Percentiles rank a stretch among this genome's conserved stretches.
Conservation (phyloP, 192 early-diverging fungal genomes). For the Haplosporangium gracile region DNA sequence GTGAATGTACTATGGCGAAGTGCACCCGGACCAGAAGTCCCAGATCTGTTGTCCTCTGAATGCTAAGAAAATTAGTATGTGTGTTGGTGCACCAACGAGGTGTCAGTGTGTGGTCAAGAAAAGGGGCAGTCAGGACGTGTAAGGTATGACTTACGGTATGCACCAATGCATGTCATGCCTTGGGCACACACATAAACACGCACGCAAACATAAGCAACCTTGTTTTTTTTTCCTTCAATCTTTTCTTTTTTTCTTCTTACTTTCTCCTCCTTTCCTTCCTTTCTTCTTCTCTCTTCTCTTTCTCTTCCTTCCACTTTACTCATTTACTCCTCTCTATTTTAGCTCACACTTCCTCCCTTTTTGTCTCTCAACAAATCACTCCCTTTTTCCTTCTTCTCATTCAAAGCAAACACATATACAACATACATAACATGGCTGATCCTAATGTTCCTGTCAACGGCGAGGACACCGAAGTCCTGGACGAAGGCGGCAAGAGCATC, state of each 20-base stretch:
- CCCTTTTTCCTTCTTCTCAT: neutral
- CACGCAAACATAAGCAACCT: neutral
- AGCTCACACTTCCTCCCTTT: neutral
- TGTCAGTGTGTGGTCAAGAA: neutral
- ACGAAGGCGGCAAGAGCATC: slow-evolving; percentile 85
- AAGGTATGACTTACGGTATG: too few species aligned
- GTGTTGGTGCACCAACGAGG: neutral
- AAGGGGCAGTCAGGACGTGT: neutral
- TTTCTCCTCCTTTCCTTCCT: neutral
- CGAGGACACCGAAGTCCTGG: slow-evolving; percentile 83
- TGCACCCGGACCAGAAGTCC: neutral
- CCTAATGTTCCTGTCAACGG: slow-evolving; percentile 27
- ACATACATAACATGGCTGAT: slow-evolving; percentile 2
- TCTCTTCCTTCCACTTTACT: neutral
- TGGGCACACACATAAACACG: neutral
- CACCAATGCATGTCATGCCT: neutral
- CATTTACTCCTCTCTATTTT: neutral
- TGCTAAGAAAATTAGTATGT: neutral
- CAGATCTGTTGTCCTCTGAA: neutral
- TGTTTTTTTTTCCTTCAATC: neutral
- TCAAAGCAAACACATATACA: neutral
- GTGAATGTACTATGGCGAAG: neutral
- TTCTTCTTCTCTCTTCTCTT: neutral
- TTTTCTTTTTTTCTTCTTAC: slow-evolving; percentile 6
- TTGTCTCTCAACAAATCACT: neutral